Evolutionary conservation across 352 stramenopile genomes (phyloP).

Genomic region (Globisporangium cystogenes): DNA sequence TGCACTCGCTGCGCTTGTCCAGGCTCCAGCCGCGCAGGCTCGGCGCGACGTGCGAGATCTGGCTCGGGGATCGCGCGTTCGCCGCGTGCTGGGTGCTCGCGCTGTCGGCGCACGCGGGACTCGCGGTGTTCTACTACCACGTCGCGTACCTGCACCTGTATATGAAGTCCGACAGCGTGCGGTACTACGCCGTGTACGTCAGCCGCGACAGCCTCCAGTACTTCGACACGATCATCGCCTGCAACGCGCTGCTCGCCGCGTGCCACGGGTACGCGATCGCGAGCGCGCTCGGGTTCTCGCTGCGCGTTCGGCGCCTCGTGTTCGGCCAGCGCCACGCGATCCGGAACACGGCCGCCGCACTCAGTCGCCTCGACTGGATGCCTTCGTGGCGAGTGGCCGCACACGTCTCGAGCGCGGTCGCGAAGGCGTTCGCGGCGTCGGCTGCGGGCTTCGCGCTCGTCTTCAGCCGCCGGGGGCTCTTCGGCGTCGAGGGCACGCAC

Average conservation of each 20-base stretch:
- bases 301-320: constrained; percentile 3
- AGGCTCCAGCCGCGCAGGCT: not conserved
- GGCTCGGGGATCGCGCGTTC: not conserved
- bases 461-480: constrained; percentile 3
- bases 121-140: constrained; percentile 7
- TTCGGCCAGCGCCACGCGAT: not conserved
- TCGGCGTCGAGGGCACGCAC: constrained; percentile 4
- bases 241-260: not conserved
- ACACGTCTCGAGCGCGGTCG: not conserved
- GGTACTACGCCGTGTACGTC: constrained; percentile 1
- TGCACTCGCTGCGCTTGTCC: not conserved
- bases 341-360: too few species aligned
- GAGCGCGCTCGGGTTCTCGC: constrained; percentile 2
- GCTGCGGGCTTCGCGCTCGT: not conserved
- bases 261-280: constrained; percentile 1
- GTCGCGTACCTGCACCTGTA: constrained; percentile 5
- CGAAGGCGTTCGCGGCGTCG: not conserved
- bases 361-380: too few species aligned
- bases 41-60: not conserved
- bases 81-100: not conserved
- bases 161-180: not conserved
- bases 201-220: not conserved
- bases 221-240: not conserved
- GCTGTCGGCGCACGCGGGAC: not conserved
- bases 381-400: too few species aligned